phyloP scores from a whole-genome alignment of 108 stramenopile species.

The Stephanodiscus minutulus region DNA sequence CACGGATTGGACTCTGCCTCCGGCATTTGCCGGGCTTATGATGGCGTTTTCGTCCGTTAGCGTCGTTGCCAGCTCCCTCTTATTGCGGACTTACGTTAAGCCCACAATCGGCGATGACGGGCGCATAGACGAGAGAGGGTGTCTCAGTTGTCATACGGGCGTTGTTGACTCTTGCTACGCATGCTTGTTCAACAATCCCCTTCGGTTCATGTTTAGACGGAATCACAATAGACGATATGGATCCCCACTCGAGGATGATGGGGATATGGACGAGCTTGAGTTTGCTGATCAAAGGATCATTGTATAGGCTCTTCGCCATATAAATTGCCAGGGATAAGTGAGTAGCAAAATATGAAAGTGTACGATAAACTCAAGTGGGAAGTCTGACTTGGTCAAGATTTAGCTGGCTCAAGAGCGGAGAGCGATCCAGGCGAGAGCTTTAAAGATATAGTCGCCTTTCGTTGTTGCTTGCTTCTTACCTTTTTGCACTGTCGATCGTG shows the following conservation, averaged over 20 bases:
- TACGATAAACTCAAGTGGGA: no score
- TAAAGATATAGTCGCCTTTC: no score
- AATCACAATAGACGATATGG: constrained; percentile 8
- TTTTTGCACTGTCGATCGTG: no score
- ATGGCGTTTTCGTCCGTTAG: constrained; percentile 94
- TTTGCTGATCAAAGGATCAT: constrained; percentile 6
- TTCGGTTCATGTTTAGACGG: constrained; percentile 3
- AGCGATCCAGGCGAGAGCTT: no score
- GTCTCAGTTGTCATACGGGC: constrained; percentile 31
- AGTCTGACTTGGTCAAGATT: no score
- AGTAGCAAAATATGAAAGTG: no score
- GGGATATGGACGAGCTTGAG: constrained; percentile 11
- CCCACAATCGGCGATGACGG: constrained; percentile 64
- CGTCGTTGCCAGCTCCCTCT: constrained; percentile 80
- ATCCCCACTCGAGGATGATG: constrained; percentile 10
- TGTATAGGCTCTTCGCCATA: not conserved
- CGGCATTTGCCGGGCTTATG: constrained; percentile 91
- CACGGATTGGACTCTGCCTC: constrained; percentile 80
- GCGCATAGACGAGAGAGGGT: constrained; percentile 42
- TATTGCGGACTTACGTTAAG: constrained; percentile 73
- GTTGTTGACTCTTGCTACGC: constrained; percentile 21
- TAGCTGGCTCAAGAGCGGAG: no score
- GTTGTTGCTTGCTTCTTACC: no score
- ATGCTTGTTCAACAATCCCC: constrained; percentile 24
- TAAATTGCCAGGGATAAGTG: no score